Conservation (phyloP, 2,329 filamentous ascomycete species). For the Cryphonectria naterciae region DNA sequence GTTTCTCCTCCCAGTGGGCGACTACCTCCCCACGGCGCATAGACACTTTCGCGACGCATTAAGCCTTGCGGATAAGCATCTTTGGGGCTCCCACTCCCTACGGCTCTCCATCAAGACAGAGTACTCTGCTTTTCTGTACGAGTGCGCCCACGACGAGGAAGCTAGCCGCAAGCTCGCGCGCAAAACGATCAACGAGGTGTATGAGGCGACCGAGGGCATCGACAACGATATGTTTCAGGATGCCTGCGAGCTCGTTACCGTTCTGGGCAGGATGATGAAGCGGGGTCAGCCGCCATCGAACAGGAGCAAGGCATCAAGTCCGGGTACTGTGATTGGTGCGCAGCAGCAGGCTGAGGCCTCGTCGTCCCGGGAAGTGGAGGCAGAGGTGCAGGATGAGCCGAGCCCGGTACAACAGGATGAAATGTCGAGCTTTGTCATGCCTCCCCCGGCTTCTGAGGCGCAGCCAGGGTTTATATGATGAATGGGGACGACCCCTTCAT, state of each 20-base stretch:
- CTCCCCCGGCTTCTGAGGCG: slow-evolving; percentile 12
- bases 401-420: neutral
- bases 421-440: neutral
- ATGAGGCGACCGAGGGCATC: slow-evolving; percentile 88
- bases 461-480: slow-evolving; percentile 20
- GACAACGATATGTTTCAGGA: slow-evolving; percentile 95
- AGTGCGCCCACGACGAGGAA: slow-evolving; percentile 83
- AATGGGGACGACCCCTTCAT: neutral
- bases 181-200: slow-evolving; percentile 85
- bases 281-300: slow-evolving; percentile 54
- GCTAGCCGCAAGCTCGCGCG: slow-evolving; percentile 77
- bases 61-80: slow-evolving; percentile 70
- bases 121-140: slow-evolving; percentile 90
- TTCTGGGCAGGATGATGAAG: slow-evolving; percentile 87
- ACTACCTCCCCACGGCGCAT: slow-evolving; percentile 84
- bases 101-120: slow-evolving; percentile 90
- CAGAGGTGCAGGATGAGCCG: neutral
- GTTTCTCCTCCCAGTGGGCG: slow-evolving; percentile 76
- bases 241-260: slow-evolving; percentile 83
- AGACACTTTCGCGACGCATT: slow-evolving; percentile 80
- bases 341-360: slow-evolving; percentile 6
- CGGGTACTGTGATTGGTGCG: slow-evolving; percentile 30
- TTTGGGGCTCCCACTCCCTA: slow-evolving; percentile 88
- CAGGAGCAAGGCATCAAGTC: slow-evolving; percentile 40
- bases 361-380: neutral